phyloP scores from a whole-genome alignment of 257 asterid genomes.

The Datura wrightii region DNA sequence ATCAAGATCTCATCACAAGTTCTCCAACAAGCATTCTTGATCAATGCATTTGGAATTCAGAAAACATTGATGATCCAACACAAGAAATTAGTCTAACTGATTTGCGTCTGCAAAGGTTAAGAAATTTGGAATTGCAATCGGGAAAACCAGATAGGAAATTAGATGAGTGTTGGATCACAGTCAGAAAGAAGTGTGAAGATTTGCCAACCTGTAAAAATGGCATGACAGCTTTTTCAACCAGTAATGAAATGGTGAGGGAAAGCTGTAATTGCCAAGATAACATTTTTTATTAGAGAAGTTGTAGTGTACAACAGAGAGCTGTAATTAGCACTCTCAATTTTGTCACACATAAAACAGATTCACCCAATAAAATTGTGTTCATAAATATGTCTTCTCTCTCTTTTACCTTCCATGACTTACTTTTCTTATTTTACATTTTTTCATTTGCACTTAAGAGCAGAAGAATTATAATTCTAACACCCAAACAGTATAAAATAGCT shows the following conservation, averaged over 20 bases:
- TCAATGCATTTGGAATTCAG: slow-evolving; percentile 65
- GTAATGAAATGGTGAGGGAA: slow-evolving; percentile 24
- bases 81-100: neutral
- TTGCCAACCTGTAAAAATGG: slow-evolving; percentile 13
- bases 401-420: neutral
- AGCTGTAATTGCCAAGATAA: neutral
- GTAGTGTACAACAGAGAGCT: neutral
- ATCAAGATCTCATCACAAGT: slow-evolving; percentile 26
- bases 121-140: slow-evolving; percentile 36
- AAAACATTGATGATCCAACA: slow-evolving; percentile 35
- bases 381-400: neutral
- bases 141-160: slow-evolving; percentile 45
- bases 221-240: neutral
- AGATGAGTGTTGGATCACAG: slow-evolving; percentile 54
- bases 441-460: neutral
- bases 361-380: neutral
- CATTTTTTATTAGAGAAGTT: neutral
- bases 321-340: neutral
- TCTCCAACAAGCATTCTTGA: slow-evolving; percentile 79
- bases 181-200: slow-evolving; percentile 38
- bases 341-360: neutral
- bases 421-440: neutral
- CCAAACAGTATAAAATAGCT: too few relatives aligned
- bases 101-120: slow-evolving; percentile 40
- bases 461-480: too few relatives aligned